phyloP scores from a whole-genome alignment of 768 basidiomycete species.

The Auricularia heimuer region DNA sequence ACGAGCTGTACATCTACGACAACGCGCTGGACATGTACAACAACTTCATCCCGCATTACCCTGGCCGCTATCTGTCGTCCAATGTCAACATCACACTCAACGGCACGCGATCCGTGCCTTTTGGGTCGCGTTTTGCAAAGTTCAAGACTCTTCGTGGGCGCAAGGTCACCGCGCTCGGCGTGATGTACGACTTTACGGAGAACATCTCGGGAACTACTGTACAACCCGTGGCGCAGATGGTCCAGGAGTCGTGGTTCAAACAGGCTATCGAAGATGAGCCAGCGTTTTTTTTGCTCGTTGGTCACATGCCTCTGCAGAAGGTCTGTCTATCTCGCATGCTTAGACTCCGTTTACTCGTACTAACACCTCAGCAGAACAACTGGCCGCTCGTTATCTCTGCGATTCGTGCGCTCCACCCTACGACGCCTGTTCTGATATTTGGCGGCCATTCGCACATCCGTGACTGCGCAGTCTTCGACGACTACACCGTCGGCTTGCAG shows the following conservation, averaged over 20 bases:
- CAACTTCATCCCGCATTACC: slow-evolving; percentile 56
- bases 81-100: slow-evolving; percentile 77
- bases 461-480: slow-evolving; percentile 67
- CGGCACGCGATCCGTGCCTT: slow-evolving; percentile 19
- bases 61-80: slow-evolving; percentile 69
- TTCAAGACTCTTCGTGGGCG: slow-evolving; percentile 67
- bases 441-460: slow-evolving; percentile 78
- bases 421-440: slow-evolving; percentile 71
- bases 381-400: slow-evolving; percentile 68
- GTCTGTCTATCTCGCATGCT: slow-evolving; percentile 17
- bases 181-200: slow-evolving; percentile 66
- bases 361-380: slow-evolving; percentile 31
- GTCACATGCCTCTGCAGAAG: slow-evolving; percentile 67
- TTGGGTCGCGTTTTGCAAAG: slow-evolving; percentile 50
- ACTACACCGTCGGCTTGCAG: slow-evolving; percentile 68
- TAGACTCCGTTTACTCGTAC: background rate
- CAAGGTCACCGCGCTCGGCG: slow-evolving; percentile 68
- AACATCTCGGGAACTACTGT: slow-evolving; percentile 42
- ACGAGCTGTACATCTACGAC: slow-evolving; percentile 71
- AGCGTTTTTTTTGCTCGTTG: slow-evolving; percentile 69
- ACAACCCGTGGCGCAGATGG: slow-evolving; percentile 62
- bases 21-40: slow-evolving; percentile 60
- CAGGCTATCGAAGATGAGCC: slow-evolving; percentile 33
- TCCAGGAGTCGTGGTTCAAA: slow-evolving; percentile 57
- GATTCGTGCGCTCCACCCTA: slow-evolving; percentile 59